Conservation (phyloP, 1,284 basidiomycete genomes). For the Melampsora larici-populina region DNA sequence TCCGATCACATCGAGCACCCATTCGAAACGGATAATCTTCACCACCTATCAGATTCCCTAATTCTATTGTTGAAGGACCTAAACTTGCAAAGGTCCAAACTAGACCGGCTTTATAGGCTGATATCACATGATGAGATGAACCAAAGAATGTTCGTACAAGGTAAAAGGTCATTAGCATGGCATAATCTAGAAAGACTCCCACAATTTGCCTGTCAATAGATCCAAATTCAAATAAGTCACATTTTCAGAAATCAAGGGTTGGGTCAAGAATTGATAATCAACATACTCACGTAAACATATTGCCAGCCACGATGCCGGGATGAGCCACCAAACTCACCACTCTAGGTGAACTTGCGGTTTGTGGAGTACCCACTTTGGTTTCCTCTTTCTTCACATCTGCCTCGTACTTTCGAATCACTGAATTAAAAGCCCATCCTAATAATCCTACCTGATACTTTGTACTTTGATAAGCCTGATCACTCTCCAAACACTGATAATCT, state of each 20-base stretch:
- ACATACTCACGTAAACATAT: constrained; percentile 48
- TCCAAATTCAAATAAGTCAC: not conserved
- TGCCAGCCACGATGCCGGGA: constrained; percentile 53
- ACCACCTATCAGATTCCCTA: not conserved
- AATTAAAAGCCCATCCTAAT: constrained; percentile 51
- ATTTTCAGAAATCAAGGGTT: not conserved
- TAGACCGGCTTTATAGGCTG: constrained; percentile 19
- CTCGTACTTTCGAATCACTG: constrained; percentile 46
- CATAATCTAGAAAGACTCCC: constrained; percentile 29
- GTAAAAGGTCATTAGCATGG: constrained; percentile 35
- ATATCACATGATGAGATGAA: constrained; percentile 33
- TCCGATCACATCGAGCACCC: constrained; percentile 34
- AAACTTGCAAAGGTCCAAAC: constrained; percentile 37
- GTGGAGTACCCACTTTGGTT: not conserved
- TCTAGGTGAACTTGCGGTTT: not conserved
- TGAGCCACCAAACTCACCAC: constrained; percentile 49
- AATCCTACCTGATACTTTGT: constrained; percentile 54
- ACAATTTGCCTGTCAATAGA: constrained; percentile 24
- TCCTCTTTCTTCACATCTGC: constrained; percentile 33
- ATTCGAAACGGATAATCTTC: constrained; percentile 4
- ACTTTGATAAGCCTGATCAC: constrained; percentile 51
- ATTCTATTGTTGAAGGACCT: not conserved
- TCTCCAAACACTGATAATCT: constrained; percentile 51
- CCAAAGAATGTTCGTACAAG: constrained; percentile 35
- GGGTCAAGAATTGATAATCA: not conserved